phyloP scores from a whole-genome alignment of 176 grass and related monocot species.

The Musa troglodytarum region DNA sequence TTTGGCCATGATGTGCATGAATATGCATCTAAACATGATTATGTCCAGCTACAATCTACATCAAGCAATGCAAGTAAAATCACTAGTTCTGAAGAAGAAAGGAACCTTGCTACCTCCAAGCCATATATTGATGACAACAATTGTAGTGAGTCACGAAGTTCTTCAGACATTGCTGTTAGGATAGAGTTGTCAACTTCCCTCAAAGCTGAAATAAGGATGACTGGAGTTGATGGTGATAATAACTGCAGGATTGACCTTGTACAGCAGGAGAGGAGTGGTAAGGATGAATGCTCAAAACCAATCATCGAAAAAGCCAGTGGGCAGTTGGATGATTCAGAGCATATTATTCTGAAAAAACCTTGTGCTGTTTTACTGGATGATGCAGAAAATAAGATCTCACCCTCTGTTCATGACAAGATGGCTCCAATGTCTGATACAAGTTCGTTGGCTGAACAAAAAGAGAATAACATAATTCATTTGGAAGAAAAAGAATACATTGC shows the following conservation, averaged over 20 bases:
- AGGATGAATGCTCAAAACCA: slow-evolving; percentile 22
- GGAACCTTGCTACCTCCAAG: slow-evolving; percentile 27
- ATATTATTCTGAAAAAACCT: slow-evolving; percentile 16
- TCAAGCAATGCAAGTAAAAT: slow-evolving; percentile 22
- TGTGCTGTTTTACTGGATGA: slow-evolving; percentile 20
- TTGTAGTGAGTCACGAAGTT: neutral
- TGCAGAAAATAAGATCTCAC: slow-evolving; percentile 17
- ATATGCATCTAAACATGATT: slow-evolving; percentile 3
- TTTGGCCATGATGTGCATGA: neutral
- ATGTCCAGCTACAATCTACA: slow-evolving; percentile 5
- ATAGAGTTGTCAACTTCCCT: neutral
- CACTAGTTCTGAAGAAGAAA: slow-evolving; percentile 32
- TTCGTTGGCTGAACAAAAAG: slow-evolving; percentile 25
- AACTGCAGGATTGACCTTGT: neutral
- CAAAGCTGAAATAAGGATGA: neutral
- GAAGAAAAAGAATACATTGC: slow-evolving; percentile 25
- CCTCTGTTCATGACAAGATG: slow-evolving; percentile 17
- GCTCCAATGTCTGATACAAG: slow-evolving; percentile 15
- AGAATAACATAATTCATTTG: slow-evolving; percentile 16
- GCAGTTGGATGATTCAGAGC: slow-evolving; percentile 27
- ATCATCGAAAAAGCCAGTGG: slow-evolving; percentile 19
- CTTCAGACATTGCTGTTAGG: neutral
- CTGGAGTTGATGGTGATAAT: neutral
- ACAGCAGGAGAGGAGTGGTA: neutral
- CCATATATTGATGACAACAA: slow-evolving; percentile 25